Evolutionary conservation across 139 green algal species (phyloP).

Genomic region (Coelastrella sp.): DNA sequence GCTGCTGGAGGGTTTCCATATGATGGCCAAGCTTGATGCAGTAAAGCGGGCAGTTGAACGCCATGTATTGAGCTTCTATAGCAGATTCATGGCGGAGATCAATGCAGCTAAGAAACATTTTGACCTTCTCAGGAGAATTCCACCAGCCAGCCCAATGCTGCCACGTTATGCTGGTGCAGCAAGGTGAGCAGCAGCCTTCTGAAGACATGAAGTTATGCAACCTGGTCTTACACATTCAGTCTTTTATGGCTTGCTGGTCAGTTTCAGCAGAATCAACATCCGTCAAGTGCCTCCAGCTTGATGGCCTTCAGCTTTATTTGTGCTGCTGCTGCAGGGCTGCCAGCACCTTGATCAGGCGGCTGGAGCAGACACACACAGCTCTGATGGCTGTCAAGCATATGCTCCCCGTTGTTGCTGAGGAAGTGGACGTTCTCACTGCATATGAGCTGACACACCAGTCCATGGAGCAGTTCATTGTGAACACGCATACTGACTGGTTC

Average conservation of each 20-base stretch:
- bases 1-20: constrained; percentile 74
- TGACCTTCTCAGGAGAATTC: constrained; percentile 69
- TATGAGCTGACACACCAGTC: constrained; percentile 78
- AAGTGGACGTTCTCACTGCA: constrained; percentile 65
- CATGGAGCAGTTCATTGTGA: constrained; percentile 86
- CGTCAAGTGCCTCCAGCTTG: neutral
- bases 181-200: neutral
- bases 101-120: constrained; percentile 87
- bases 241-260: neutral
- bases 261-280: neutral
- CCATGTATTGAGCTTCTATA: constrained; percentile 80
- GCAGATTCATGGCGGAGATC: constrained; percentile 80
- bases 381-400: constrained; percentile 64
- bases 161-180: constrained; percentile 79
- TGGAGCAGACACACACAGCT: constrained; percentile 61
- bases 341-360: constrained; percentile 64
- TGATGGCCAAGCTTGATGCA: constrained; percentile 73
- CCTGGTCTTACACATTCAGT: neutral
- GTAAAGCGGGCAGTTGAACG: constrained; percentile 78
- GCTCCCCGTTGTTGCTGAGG: constrained; percentile 74
- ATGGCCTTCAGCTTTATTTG: neutral
- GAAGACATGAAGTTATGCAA: neutral
- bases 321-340: constrained; percentile 53
- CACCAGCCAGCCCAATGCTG: constrained; percentile 73
- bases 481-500: constrained; percentile 88